Conservation (phyloP, 306 rosid genomes). For the Fragaria ananassa region DNA sequence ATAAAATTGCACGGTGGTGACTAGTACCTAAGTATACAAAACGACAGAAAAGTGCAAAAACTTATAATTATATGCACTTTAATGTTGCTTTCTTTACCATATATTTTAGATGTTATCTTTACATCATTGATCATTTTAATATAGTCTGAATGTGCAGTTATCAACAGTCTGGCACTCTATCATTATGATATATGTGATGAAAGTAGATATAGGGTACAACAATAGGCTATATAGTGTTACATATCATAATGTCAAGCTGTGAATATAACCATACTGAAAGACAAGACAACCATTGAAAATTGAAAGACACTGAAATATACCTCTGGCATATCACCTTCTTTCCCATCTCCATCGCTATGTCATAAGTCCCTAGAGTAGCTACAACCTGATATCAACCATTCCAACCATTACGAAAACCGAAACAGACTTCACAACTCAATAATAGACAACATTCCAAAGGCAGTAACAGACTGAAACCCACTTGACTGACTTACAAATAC, state of each 20-base stretch:
- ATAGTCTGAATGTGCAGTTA: neutral
- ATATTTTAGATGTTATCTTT: neutral
- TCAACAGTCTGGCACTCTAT: neutral
- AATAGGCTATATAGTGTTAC: neutral
- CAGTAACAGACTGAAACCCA: slow-evolving; percentile 19
- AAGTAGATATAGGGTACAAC: neutral
- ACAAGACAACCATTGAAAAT: neutral
- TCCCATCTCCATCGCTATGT: slow-evolving; percentile 84
- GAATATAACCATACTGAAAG: neutral
- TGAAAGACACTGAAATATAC: slow-evolving; percentile 39
- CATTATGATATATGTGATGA: neutral
- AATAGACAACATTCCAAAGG: slow-evolving; percentile 14
- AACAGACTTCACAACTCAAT: slow-evolving; percentile 6
- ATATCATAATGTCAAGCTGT: neutral
- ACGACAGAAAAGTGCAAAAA: neutral
- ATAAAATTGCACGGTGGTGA: neutral
- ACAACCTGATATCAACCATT: slow-evolving; percentile 54
- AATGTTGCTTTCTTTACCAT: neutral
- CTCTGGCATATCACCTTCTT: slow-evolving; percentile 92
- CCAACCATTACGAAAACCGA: slow-evolving; percentile 17
- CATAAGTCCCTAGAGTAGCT: slow-evolving; percentile 94
- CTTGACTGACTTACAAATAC: neutral
- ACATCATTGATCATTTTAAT: neutral
- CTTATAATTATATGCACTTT: neutral
- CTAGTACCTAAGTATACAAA: neutral